Evolutionary conservation across 257 asterid genomes (phyloP).

Genomic region (Solanum chilense): DNA sequence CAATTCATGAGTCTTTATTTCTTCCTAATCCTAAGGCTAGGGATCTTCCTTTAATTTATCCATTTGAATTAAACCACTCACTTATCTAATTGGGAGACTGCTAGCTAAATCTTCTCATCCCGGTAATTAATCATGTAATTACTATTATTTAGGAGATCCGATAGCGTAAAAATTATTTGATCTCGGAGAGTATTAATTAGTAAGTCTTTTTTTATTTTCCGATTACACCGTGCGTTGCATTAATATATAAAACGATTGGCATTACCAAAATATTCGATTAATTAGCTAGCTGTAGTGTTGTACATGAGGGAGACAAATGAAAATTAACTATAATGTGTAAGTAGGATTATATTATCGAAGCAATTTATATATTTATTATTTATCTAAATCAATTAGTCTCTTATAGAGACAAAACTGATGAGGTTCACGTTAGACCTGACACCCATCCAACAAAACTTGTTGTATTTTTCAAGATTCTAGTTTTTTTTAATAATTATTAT

Average conservation of each 20-base stretch:
- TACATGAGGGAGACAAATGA: constrained; percentile 20
- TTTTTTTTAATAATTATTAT: not conserved
- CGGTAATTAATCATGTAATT: not conserved
- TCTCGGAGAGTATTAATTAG: not conserved
- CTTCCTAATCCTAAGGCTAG: not conserved
- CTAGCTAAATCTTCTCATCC: not conserved
- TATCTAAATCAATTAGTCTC: not conserved
- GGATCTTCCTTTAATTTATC: not conserved
- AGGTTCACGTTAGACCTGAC: not conserved
- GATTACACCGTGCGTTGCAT: constrained; percentile 3
- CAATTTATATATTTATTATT: not conserved
- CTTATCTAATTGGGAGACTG: not conserved
- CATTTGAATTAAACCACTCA: not conserved
- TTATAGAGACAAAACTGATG: not conserved
- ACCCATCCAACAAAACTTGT: not conserved
- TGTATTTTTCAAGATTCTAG: not conserved
- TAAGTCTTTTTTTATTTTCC: not conserved
- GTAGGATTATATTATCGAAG: not conserved
- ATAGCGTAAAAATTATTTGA: not conserved
- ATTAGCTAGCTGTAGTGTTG: constrained; percentile 44
- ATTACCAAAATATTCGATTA: constrained; percentile 11
- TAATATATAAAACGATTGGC: not conserved
- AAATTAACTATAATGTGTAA: not conserved
- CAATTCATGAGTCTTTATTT: not conserved
- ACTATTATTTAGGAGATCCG: not conserved